Base-by-base conservation (phyloP, 1,284 basidiomycete species). In the Trametes hirsuta region DNA sequence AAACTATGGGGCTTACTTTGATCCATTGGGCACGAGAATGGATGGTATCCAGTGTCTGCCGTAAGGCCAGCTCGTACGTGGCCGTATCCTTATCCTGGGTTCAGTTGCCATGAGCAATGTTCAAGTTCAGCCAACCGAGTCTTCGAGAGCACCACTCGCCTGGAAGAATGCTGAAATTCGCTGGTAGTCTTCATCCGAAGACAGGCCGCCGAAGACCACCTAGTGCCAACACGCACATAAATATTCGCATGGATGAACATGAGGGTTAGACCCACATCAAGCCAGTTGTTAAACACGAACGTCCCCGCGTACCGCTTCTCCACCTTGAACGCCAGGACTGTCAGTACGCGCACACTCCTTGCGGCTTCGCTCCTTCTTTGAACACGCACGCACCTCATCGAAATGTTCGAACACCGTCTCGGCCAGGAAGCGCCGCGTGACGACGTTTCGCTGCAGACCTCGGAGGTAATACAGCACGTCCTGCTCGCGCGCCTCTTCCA, bases 121-220 rank as follows among this genome's bases (percentile, higher is more conserved):
- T 34, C 55, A 54, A 48, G 6, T 9, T 30, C 2, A 14, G 18
- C 12, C 6, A 34, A 12, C 34, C 6, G 12, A 25, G 40, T 30
- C 30, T 30, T 30, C 10, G 11, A 22, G 14, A n/a, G n/a, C 6
- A 22, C 14, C 6, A 36, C 50, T 40, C 65, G 83, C 84, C 78
- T 86, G 81, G 75, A 90, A 91, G 79, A 92, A 95, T 4, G 72
- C 78, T 52, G 85, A 84, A 25, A 87, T 81, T 4, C 79, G 80
- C 49, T 85, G 74, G 18, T 86, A 82, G 75, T 97, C 96, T 64
- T 86, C 75, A 66, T 88, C 77, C 22, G 82, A 85, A n/a, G 88
- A 84, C 62, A 97, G 79, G 46, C 76, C 74, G 37, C 77, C 75
- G 75, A 94, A 86, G 6, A 86, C 79, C 57, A 78, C 76, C 85